Percentiles rank a stretch among this genome's conserved stretches.
These are phyloP conservation scores for Vanrija pseudolonga DNA, from an alignment of 1,284 basidiomycete species.

Conservation along the genomic window DNA sequence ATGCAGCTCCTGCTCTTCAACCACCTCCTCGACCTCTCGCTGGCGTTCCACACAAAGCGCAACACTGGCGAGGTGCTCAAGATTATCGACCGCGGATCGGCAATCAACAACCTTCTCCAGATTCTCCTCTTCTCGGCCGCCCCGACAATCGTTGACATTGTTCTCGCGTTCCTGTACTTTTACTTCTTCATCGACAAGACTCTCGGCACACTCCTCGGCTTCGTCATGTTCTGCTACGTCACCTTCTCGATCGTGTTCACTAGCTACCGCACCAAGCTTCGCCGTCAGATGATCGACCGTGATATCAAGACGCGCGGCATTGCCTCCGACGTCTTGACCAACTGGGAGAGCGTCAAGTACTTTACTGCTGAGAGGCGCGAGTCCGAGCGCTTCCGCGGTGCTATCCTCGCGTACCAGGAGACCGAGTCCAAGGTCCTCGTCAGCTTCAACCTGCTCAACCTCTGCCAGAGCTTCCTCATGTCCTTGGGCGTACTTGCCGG, in stretches of 20 bases:
- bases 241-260: slow-evolving; percentile 95
- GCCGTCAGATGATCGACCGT: slow-evolving; percentile 86
- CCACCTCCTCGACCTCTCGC: slow-evolving; percentile 82
- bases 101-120: slow-evolving; percentile 90
- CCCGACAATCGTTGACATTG: slow-evolving; percentile 93
- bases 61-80: slow-evolving; percentile 94
- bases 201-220: slow-evolving; percentile 63
- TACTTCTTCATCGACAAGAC: slow-evolving; percentile 55
- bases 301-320: slow-evolving; percentile 92
- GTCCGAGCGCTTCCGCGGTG: slow-evolving; percentile 79
- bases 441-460: slow-evolving; percentile 84
- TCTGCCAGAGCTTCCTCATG: slow-evolving; percentile 92
- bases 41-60: slow-evolving; percentile 88
- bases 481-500: slow-evolving; percentile 82
- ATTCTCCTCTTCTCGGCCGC: slow-evolving; percentile 90
- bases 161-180: slow-evolving; percentile 78
- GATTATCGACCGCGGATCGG: slow-evolving; percentile 97
- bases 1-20: slow-evolving; percentile 90
- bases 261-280: slow-evolving; percentile 71
- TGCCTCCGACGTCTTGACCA: slow-evolving; percentile 94
- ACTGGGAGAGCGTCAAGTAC: slow-evolving; percentile 98
- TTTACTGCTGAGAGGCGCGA: slow-evolving; percentile 95
- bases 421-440: slow-evolving; percentile 88
- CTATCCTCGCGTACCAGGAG: slow-evolving; percentile 82
- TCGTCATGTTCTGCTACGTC: slow-evolving; percentile 86